phyloP scores from a whole-genome alignment of 164 flowering plant genomes.

The Tetrastigma voinierianum region DNA sequence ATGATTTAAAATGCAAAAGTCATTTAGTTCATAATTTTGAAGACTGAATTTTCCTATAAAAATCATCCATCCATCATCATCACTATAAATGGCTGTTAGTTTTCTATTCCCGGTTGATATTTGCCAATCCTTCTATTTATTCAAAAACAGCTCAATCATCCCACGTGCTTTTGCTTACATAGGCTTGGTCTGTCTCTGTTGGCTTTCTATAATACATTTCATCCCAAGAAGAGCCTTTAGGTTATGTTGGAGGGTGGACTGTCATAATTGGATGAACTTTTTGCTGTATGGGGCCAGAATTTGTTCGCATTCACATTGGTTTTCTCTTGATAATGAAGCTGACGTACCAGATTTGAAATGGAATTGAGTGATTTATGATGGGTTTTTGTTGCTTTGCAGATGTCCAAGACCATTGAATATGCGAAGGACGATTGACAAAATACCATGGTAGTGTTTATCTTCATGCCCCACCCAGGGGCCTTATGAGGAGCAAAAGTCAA shows the following conservation, averaged over 20 bases:
- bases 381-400: slow-evolving; percentile 5
- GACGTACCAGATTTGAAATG: not conserved
- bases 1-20: too few species aligned
- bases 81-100: too few species aligned
- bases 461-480: not conserved
- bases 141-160: too few species aligned
- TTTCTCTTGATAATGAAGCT: not conserved
- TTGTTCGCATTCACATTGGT: not conserved
- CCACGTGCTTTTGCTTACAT: not conserved
- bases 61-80: too few species aligned
- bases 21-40: too few species aligned
- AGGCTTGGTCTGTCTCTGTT: not conserved
- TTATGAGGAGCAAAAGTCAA: not conserved
- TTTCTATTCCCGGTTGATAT: too few species aligned
- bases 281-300: not conserved
- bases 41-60: too few species aligned
- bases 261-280: not conserved
- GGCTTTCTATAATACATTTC: not conserved
- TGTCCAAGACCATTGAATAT: not conserved
- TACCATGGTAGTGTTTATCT: not conserved
- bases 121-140: too few species aligned
- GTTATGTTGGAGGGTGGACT: not conserved
- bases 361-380: not conserved
- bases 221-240: not conserved
- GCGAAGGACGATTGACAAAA: not conserved